Conservation (phyloP, 129 eudicot species). For the Flaveria bidentis region DNA sequence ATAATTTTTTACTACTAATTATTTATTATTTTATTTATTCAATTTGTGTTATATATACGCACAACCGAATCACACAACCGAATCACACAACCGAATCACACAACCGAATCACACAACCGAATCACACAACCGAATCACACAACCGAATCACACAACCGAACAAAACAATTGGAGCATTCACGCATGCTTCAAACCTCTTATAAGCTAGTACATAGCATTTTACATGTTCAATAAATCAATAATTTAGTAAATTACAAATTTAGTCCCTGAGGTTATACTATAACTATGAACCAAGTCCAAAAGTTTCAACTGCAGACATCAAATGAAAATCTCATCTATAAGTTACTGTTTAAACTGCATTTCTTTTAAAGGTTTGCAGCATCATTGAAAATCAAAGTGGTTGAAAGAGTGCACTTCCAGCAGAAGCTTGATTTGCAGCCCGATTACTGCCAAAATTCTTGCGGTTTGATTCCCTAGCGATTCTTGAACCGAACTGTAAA, state of each 20-base stretch:
- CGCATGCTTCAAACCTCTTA: not conserved
- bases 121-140: not conserved
- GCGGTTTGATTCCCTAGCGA: slow-evolving; percentile 88
- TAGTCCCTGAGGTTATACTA: not conserved
- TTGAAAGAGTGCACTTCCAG: slow-evolving; percentile 74
- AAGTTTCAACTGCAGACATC: not conserved
- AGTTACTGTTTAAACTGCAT: not conserved
- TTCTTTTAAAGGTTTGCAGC: not conserved
- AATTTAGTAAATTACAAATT: not conserved
- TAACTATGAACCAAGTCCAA: not conserved
- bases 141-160: not conserved
- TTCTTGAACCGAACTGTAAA: slow-evolving; percentile 89
- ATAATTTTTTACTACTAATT: no score
- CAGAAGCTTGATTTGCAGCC: slow-evolving; percentile 98
- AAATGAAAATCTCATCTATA: not conserved
- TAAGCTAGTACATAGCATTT: not conserved
- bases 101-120: not conserved
- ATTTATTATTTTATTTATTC: no score
- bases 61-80: not conserved
- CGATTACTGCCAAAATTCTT: slow-evolving; percentile 94
- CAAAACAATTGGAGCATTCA: no score
- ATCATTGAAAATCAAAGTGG: slow-evolving; percentile 15
- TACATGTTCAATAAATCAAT: not conserved
- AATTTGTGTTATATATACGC: no score
- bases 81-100: no score